Evolutionary conservation across 768 basidiomycete genomes (phyloP).

Genomic region (Suillus hirtellus): DNA sequence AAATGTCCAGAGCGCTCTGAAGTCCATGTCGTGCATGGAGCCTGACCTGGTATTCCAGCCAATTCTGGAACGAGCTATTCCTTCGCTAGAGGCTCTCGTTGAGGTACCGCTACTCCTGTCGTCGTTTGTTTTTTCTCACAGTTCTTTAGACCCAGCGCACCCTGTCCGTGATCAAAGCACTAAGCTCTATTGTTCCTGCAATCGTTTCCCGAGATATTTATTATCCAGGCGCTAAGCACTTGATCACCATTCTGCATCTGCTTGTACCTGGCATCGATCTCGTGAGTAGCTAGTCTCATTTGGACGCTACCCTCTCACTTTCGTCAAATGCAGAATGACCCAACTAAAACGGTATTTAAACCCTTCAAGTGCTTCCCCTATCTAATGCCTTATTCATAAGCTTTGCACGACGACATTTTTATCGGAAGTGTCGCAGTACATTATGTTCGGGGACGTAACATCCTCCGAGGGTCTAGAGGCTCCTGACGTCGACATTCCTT

Average conservation of each 20-base stretch:
- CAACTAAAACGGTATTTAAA: slow-evolving; percentile 62
- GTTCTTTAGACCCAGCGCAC: slow-evolving; percentile 73
- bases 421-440: slow-evolving; percentile 73
- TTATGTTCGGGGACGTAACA: slow-evolving; percentile 69
- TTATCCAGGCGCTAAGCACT: slow-evolving; percentile 79
- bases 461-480: slow-evolving; percentile 28
- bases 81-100: slow-evolving; percentile 84
- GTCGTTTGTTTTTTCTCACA: not conserved
- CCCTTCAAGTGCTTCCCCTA: slow-evolving; percentile 2
- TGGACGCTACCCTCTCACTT: not conserved
- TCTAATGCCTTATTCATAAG: slow-evolving; percentile 35
- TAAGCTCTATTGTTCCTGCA: slow-evolving; percentile 78
- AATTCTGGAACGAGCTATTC: slow-evolving; percentile 79
- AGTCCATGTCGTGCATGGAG: slow-evolving; percentile 81
- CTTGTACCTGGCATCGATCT: slow-evolving; percentile 87
- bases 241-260: slow-evolving; percentile 77
- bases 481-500: not conserved
- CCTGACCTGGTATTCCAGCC: slow-evolving; percentile 83
- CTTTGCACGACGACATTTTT: slow-evolving; percentile 75
- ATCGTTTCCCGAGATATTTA: slow-evolving; percentile 79
- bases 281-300: slow-evolving; percentile 39
- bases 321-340: slow-evolving; percentile 58
- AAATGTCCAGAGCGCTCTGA: slow-evolving; percentile 78
- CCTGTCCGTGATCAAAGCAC: slow-evolving; percentile 80
- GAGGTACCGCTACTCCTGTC: slow-evolving; percentile 50